Percentiles rank a stretch among this genome's conserved stretches.
Conservation (phyloP, 2,329 filamentous ascomycete genomes). For the Aspergillus pseudonomiae region DNA sequence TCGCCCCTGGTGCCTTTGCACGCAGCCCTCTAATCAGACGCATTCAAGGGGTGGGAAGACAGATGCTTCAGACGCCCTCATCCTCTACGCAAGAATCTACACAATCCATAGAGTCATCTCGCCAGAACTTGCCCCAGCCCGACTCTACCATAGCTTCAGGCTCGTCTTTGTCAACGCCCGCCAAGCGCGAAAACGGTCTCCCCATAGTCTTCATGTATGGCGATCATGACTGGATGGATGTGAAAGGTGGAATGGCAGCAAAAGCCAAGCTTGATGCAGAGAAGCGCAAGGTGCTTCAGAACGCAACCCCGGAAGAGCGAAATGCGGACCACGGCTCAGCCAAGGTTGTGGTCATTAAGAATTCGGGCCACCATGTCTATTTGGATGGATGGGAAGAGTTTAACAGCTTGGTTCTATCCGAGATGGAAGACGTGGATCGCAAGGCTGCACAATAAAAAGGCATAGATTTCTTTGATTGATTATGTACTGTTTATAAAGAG, state of each 20-base stretch:
- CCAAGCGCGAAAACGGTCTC: conserved; percentile 64
- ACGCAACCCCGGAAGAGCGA: conserved; percentile 68
- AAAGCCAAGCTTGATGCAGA: conserved; percentile 76
- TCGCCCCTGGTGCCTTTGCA: conserved; percentile 91
- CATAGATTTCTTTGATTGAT: not conserved
- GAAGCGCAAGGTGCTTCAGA: conserved; percentile 60
- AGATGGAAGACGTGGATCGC: conserved; percentile 64
- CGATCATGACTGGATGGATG: conserved; percentile 99
- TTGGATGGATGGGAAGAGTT: conserved; percentile 72
- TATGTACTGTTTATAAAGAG: not conserved
- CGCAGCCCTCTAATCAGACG: conserved; percentile 83
- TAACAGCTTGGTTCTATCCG: conserved; percentile 64
- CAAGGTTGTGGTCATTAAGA: conserved; percentile 77
- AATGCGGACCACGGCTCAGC: conserved; percentile 74
- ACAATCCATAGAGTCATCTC: conserved; percentile 16
- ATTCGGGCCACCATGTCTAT: conserved; percentile 73
- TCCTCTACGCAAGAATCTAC: conserved; percentile 15
- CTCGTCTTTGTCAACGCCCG: conserved; percentile 15
- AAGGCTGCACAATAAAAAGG: conserved; percentile 21
- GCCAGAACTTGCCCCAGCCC: conserved; percentile 31
- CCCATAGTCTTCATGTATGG: conserved; percentile 95
- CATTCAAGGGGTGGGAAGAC: conserved; percentile 84
- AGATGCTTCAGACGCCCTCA: conserved; percentile 48
- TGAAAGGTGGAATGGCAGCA: conserved; percentile 78
- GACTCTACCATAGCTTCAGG: conserved; percentile 19